phyloP scores from a whole-genome alignment of 371 early-diverging fungal species.

The Haplosporangium sp. region DNA sequence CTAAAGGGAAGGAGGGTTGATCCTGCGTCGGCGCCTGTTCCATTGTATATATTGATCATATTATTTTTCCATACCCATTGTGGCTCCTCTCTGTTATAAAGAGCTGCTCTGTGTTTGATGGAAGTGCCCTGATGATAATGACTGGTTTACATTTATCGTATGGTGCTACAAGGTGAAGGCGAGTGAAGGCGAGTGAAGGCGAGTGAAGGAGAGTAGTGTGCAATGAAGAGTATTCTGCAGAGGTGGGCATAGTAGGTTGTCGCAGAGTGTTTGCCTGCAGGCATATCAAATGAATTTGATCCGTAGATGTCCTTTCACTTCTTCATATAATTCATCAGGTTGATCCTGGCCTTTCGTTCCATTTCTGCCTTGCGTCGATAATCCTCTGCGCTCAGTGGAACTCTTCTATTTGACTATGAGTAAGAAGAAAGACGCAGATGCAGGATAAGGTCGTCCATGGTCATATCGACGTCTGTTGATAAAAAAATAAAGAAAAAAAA shows the following conservation, averaged over 20 bases:
- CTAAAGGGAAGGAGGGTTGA: neutral
- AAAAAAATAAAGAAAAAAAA: neutral
- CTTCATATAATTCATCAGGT: constrained; percentile 43
- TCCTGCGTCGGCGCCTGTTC: too few species aligned
- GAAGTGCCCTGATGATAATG: neutral
- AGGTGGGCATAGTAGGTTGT: too few species aligned
- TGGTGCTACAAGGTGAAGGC: neutral
- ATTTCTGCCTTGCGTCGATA: constrained; percentile 34
- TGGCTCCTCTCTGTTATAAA: too few species aligned
- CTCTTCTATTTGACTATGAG: constrained; percentile 21
- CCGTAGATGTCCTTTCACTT: constrained; percentile 10
- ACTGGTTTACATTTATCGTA: neutral
- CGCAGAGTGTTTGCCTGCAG: too few species aligned
- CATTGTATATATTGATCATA: too few species aligned
- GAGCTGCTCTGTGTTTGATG: too few species aligned
- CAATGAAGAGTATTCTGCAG: neutral
- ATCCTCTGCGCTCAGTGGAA: constrained; percentile 27
- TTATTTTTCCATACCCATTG: too few species aligned
- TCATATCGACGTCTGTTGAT: too few species aligned
- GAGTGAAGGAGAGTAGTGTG: too few species aligned
- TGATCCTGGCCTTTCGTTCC: constrained; percentile 29
- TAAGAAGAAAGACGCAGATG: neutral
- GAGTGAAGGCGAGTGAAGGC: neutral
- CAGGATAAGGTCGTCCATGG: neutral
- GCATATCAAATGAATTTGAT: neutral